A percentile compares a stretch with the other conserved stretches of the same genome.
Evolutionary conservation across 495 filamentous ascomycete genomes (phyloP).

Genomic region (Chaetomium fimeti): DNA sequence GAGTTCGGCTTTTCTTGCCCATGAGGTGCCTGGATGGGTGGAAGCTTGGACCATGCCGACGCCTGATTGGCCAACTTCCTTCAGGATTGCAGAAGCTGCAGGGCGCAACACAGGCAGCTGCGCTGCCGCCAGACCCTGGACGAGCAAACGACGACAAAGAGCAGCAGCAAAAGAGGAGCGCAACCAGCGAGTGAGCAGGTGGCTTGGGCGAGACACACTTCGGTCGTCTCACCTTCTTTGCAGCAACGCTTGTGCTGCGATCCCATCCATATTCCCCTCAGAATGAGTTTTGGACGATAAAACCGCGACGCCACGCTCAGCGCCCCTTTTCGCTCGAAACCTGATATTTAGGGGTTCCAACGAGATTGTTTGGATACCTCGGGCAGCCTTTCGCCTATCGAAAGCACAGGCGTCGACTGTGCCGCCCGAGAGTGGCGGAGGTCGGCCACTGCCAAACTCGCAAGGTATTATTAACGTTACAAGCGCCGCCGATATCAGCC

Average conservation of each 20-base stretch:
- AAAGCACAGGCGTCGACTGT: slow-evolving; percentile 7
- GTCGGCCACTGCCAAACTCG: background rate
- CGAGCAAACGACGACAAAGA: slow-evolving; percentile 18
- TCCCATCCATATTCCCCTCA: slow-evolving; percentile 4
- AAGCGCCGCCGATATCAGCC: slow-evolving; percentile 10
- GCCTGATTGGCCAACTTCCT: slow-evolving; percentile 20
- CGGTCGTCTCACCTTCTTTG: background rate
- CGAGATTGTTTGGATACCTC: background rate
- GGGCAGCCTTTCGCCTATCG: background rate
- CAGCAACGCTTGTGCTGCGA: background rate
- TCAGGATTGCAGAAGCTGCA: slow-evolving; percentile 15
- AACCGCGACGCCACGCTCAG: background rate
- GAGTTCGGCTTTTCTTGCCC: too few relatives aligned
- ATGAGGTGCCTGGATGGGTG: too few relatives aligned
- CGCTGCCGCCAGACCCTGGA: slow-evolving; percentile 15
- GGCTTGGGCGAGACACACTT: background rate
- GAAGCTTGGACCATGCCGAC: background rate
- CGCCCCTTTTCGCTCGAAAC: background rate
- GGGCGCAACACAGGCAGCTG: slow-evolving; percentile 6
- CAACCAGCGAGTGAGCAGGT: slow-evolving; percentile 1
- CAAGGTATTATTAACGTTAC: too few relatives aligned
- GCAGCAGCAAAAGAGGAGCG: slow-evolving; percentile 33
- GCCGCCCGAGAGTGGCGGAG: slow-evolving; percentile 4
- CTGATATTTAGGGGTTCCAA: background rate
- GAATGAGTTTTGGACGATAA: slow-evolving; percentile 18